These are phyloP conservation scores for Leonotis leonurus DNA, from an alignment of 257 asterid species.

Conservation along the genomic window DNA sequence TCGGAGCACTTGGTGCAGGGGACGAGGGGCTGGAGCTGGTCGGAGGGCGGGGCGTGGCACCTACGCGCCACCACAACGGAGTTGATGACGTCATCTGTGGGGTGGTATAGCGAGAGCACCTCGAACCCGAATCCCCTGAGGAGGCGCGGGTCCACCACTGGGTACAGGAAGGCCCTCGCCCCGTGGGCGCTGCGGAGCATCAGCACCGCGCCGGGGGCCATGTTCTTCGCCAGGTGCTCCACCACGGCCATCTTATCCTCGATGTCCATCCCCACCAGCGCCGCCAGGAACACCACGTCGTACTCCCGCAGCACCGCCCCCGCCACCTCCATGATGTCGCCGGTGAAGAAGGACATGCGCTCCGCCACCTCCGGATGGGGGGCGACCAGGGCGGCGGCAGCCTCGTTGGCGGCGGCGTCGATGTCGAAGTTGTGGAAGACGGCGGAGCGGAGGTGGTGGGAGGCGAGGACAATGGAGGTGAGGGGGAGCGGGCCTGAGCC, in stretches of 20 bases:
- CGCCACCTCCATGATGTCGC: conserved; percentile 52
- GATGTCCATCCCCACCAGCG: conserved; percentile 79
- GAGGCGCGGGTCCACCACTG: conserved; percentile 66
- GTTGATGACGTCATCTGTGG: conserved; percentile 82
- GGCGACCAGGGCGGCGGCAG: conserved; percentile 48
- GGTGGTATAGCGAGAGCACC: conserved; percentile 68
- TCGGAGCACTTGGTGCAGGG: conserved; percentile 65
- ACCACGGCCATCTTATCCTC: conserved; percentile 49
- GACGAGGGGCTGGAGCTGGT: conserved; percentile 13
- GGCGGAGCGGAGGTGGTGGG: conserved; percentile 44
- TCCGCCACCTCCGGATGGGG: conserved; percentile 44
- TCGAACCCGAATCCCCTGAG: conserved; percentile 73
- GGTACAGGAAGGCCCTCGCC: conserved; percentile 73
- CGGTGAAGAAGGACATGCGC: conserved; percentile 54
- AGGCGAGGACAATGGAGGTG: conserved; percentile 74
- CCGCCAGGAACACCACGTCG: conserved; percentile 85
- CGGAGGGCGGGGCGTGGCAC: conserved; percentile 4
- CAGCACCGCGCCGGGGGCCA: conserved; percentile 72
- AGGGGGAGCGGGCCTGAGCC: conserved; percentile 95
- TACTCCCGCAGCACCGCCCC: conserved; percentile 32
- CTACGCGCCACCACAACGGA: conserved; percentile 72
- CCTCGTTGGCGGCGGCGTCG: conserved; percentile 48
- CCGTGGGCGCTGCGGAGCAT: conserved; percentile 93
- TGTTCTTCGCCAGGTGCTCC: conserved; percentile 44
- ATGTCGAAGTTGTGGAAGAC: conserved; percentile 70